Evolutionary conservation across 352 stramenopile species (phyloP).

Genomic region (Pythium scleroteichum): DNA sequence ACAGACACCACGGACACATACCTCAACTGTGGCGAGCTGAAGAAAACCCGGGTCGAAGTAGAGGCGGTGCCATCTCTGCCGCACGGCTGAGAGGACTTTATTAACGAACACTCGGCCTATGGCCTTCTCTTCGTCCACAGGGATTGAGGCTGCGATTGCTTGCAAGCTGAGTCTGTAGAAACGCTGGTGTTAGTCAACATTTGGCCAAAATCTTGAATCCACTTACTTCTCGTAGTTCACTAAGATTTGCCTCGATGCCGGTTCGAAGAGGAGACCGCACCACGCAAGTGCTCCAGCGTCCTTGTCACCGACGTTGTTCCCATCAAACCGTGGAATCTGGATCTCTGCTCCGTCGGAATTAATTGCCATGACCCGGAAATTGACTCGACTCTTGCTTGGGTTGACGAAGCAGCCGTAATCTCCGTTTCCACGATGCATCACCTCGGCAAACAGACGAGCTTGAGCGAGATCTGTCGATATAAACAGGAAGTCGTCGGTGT

Average conservation of each 20-base stretch:
- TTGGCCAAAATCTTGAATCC: background rate
- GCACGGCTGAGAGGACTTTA: slow-evolving; percentile 63
- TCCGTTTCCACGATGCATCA: slow-evolving; percentile 64
- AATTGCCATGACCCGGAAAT: slow-evolving; percentile 37
- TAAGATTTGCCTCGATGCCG: slow-evolving; percentile 51
- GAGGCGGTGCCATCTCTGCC: slow-evolving; percentile 68
- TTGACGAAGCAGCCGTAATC: slow-evolving; percentile 75
- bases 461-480: slow-evolving; percentile 53
- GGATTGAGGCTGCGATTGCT: slow-evolving; percentile 46
- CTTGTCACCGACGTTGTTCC: background rate
- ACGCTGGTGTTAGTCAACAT: no score
- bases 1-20: slow-evolving; percentile 6
- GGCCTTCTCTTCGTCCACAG: slow-evolving; percentile 59
- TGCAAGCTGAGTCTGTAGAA: slow-evolving; percentile 33
- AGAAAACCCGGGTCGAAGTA: slow-evolving; percentile 59
- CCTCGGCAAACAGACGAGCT: slow-evolving; percentile 45
- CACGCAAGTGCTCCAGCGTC: slow-evolving; percentile 37
- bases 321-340: slow-evolving; percentile 26
- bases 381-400: slow-evolving; percentile 60
- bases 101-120: slow-evolving; percentile 55
- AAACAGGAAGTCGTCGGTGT: slow-evolving; percentile 82
- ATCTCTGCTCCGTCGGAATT: slow-evolving; percentile 8
- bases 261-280: slow-evolving; percentile 76
- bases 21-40: slow-evolving; percentile 39
- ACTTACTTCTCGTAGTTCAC: slow-evolving; percentile 82